Conservation (phyloP, 345 rosid genomes). For the Eucalyptus victrix region DNA sequence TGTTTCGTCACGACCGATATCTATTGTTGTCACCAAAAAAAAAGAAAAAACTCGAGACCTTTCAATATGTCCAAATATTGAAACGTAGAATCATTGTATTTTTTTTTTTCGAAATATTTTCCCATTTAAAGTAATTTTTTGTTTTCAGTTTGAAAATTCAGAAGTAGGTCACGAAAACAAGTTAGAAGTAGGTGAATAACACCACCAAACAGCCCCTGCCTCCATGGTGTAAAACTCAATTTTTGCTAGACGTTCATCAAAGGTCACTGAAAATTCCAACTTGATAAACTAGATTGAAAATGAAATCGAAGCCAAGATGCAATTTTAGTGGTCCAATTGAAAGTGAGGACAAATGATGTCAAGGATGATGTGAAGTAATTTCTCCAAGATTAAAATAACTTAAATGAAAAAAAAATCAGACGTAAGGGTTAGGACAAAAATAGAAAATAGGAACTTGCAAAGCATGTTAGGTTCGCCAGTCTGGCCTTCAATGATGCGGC, state of each 20-base stretch:
- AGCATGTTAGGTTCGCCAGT: background rate
- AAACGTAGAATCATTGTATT: background rate
- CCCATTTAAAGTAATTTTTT: background rate
- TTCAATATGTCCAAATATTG: background rate
- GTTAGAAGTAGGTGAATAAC: background rate
- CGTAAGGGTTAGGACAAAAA: background rate
- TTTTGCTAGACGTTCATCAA: background rate
- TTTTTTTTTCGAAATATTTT: background rate
- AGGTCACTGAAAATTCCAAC: background rate
- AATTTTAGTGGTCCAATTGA: background rate
- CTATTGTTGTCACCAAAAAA: background rate
- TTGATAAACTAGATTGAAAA: background rate
- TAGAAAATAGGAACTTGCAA: background rate
- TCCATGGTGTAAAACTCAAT: background rate
- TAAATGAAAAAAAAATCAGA: background rate
- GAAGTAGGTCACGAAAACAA: background rate
- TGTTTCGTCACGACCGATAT: background rate
- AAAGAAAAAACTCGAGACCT: background rate
- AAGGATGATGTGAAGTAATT: background rate
- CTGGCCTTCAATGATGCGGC: background rate
- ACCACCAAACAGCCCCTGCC: background rate
- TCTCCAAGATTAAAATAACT: background rate
- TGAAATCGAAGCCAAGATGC: background rate
- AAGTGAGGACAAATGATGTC: background rate
- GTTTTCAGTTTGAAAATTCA: background rate